Evolutionary conservation across 495 filamentous ascomycete species (phyloP), one percentile per base, ranked within the genome.

Genomic region (Usnea hakonensis): DNA sequence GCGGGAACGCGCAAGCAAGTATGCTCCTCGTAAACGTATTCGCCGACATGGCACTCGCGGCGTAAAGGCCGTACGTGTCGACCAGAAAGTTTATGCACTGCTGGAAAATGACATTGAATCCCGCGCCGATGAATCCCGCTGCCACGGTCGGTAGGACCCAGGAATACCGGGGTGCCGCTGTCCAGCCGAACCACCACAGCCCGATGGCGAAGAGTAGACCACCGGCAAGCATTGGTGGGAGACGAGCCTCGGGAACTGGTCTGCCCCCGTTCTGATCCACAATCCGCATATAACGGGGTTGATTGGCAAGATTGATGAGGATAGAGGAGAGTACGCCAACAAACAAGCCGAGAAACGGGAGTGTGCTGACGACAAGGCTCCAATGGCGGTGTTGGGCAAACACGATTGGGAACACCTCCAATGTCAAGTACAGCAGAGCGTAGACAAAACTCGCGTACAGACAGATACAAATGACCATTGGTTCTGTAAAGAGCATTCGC

Each of bases 201-300:
- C 76, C 80, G 1, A 65, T 69, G 0, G 77, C 70, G 55, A 84
- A 78, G 48, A 80, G 68, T 23, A 83, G 33, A 0, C 73, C 79
- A 0, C 81, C 81, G 19, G 79, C 58, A 17, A 75, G 73, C 76
- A 84, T 83, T 0, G 82, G 81, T 8, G 61, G 66, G 46, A 74
- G 73, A 64, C 67, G 69, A 6, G 63, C 78, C 62, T 71, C 82
- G 13, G 64, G 81, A 60, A 59, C 74, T 64, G 8, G 70, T 62
- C 26, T 67, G 65, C 55, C 67, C 65, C 13, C 64, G 50, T 55
- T 37, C 38, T 55, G 46, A 28, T 62, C 50, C 35, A 56, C 60
- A 28, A 57, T 57, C 37, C 52, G 60, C 13, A 57, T 57, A 32
- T 62, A 62, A 19, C 60, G 46, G 32, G 65, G 62, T 57, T 74